phyloP scores from a whole-genome alignment of 495 filamentous ascomycete species.

The Hypoxylon fuscum region DNA sequence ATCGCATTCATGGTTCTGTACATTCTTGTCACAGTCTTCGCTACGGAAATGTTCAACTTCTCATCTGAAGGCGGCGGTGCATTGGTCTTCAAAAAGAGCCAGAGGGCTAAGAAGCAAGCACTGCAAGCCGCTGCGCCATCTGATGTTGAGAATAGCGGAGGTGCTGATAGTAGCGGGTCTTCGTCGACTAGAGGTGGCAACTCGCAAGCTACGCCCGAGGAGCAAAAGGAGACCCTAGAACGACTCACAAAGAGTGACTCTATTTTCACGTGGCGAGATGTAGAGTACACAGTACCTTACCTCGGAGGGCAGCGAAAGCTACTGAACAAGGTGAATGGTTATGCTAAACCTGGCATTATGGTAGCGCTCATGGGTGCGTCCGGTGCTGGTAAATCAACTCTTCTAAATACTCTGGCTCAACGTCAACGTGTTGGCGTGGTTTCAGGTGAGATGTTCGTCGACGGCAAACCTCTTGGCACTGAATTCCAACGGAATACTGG shows the following conservation, averaged over 20 bases:
- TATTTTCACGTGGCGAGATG: slow-evolving; percentile 78
- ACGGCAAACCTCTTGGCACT: slow-evolving; percentile 70
- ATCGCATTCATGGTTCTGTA: slow-evolving; percentile 76
- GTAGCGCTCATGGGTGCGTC: slow-evolving; percentile 83
- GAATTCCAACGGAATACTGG: slow-evolving; percentile 86
- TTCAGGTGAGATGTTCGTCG: slow-evolving; percentile 78
- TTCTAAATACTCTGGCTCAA: slow-evolving; percentile 79
- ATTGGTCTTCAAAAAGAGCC: slow-evolving; percentile 74
- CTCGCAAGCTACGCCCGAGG: slow-evolving; percentile 43
- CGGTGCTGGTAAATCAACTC: slow-evolving; percentile 81
- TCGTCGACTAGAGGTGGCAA: slow-evolving; percentile 37
- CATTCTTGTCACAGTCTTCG: slow-evolving; percentile 71
- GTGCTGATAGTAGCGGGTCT: slow-evolving; percentile 18
- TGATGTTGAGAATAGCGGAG: slow-evolving; percentile 58
- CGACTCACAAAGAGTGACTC: slow-evolving; percentile 68
- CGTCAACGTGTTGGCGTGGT: slow-evolving; percentile 78
- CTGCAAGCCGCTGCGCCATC: slow-evolving; percentile 49
- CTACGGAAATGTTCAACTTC: slow-evolving; percentile 45
- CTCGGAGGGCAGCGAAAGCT: slow-evolving; percentile 73
- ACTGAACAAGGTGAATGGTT: slow-evolving; percentile 74
- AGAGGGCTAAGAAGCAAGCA: slow-evolving; percentile 63
- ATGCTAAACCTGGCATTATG: slow-evolving; percentile 80
- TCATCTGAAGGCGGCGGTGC: slow-evolving; percentile 64
- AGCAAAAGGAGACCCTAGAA: slow-evolving; percentile 62
- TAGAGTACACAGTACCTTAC: slow-evolving; percentile 78